Conservation (phyloP, 176 grass and related monocot species). For the Themeda triandra region DNA sequence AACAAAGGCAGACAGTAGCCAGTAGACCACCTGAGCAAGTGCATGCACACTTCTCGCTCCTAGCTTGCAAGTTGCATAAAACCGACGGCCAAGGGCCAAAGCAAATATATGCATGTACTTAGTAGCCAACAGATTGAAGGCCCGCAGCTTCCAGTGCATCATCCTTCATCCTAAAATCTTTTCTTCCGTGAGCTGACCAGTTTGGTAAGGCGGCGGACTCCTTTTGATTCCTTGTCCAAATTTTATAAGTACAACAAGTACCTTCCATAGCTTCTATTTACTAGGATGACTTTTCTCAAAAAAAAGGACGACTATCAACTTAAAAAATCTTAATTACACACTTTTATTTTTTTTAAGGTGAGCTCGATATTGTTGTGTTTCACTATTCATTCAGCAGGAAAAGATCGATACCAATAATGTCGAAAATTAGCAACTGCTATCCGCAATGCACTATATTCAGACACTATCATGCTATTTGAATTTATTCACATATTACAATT, state of each 20-base stretch:
- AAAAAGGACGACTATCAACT: no score
- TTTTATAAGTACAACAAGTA: background rate
- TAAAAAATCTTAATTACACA: no score
- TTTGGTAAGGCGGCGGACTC: background rate
- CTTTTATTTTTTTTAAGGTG: no score
- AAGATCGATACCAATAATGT: no score
- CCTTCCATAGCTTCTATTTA: background rate
- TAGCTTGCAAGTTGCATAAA: slow-evolving; percentile 18
- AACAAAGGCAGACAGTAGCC: background rate
- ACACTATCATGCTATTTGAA: no score
- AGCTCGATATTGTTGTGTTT: no score
- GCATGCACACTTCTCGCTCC: background rate
- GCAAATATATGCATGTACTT: background rate
- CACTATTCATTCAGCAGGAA: no score
- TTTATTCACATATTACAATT: no score
- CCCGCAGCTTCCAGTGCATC: background rate
- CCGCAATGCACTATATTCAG: no score
- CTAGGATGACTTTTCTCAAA: no score
- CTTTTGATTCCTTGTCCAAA: background rate
- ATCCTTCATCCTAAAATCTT: background rate
- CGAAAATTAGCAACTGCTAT: no score
- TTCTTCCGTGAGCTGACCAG: background rate
- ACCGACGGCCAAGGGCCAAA: background rate
- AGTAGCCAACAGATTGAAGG: slow-evolving; percentile 7
- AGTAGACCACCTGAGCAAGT: background rate